Evolutionary conservation across 306 rosid genomes (phyloP), one percentile per base, ranked within the genome.

Genomic region (Prunus fruticosa): DNA sequence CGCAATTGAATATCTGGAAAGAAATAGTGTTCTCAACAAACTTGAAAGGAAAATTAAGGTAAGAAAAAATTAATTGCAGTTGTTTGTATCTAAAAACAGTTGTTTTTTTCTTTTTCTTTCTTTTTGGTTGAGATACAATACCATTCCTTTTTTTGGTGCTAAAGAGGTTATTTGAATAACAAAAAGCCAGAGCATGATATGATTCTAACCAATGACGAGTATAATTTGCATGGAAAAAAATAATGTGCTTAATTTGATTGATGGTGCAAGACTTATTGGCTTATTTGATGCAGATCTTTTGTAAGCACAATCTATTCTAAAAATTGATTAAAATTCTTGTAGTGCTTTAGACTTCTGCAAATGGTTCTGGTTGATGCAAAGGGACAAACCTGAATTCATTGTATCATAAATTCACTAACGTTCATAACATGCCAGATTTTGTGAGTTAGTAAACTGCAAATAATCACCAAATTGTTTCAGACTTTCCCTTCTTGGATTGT

Each of bases 21-120:
- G 90, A 87, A 95, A 90, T 86, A 73, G 89, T 72, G 97, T 91
- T 32, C 82, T 86, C 78, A 95, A 95, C 93, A 95, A 89, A 84
- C 91, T 95, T 60, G 97, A 95, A 73, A 90, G 84, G 89, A 95
- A 84, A 88, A 78, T 95, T 75, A 82, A 89, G 97, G 99, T 95
- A 87, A 69, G 79, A 30, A 65, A 65, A 61, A 50, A 22, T 23
- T 38, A 27, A 38, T 38, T n/a, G 76, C 53, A 64, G 20, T 50
- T 52, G 79, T 30, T 50, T 53, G 77, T 30, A 69, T 82, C 38
- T 72, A 10, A 20, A 46, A 64, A 67, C 50, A 23, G 45, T 79
- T 53, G 38, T 49, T 61, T 47, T 64, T 22, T 19, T 58, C 20
- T 50, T 65, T 13, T 38, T 38, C 43, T 38, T 38, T 38, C 9